Evolutionary conservation across 164 flowering plant species (phyloP), one percentile per base, ranked within the genome.

Genomic region (Dillenia suffruticosa): DNA sequence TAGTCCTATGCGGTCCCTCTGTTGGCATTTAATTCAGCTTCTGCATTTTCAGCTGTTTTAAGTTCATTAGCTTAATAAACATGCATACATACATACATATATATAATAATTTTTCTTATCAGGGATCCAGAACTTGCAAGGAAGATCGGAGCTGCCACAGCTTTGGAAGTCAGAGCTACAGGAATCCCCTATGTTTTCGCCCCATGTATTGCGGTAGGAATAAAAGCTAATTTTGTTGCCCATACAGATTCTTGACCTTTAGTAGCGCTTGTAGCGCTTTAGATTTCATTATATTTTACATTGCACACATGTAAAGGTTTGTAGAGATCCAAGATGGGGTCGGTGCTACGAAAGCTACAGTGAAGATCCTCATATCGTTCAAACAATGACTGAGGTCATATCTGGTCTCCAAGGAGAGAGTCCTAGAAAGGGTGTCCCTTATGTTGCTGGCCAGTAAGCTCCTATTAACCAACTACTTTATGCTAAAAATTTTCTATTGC

Each of bases 241-340:
- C 51, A 10, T 9, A 10, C 12, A 24, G 13, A 44, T 54, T 17
- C 2, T 11, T 43, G 40, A 1, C 40, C 40, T 26, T 26, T 26
- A 2, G 40, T 26, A 26, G 5, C 40, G 5, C 3, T 26, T n/a
- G n/a, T n/a, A n/a, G n/a, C n/a, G n/a, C n/a, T 26, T 26, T 26
- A 26, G 40, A 26, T 26, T 26, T 26, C 40, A 26, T 51, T 12
- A 32, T 58, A 22, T 43, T 10, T 5, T 58, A 47, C 47, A n/a
- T 54, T 54, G 13, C 12, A 43, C 13, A 12, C 3, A 49, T 51
- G 48, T 17, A 63, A 59, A 82, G 87, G 84, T 83, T 17, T 83
- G 88, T 64, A 72, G 85, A 60, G 88, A 83, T 72, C 88, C 85
- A 24, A 77, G 88, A 65, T 83, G 88, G 88, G 88, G 85, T 16